Percentiles rank a stretch among this genome's conserved stretches.
phyloP scores from a whole-genome alignment of 148 eudicot species.

The Heliosperma pusillum region DNA sequence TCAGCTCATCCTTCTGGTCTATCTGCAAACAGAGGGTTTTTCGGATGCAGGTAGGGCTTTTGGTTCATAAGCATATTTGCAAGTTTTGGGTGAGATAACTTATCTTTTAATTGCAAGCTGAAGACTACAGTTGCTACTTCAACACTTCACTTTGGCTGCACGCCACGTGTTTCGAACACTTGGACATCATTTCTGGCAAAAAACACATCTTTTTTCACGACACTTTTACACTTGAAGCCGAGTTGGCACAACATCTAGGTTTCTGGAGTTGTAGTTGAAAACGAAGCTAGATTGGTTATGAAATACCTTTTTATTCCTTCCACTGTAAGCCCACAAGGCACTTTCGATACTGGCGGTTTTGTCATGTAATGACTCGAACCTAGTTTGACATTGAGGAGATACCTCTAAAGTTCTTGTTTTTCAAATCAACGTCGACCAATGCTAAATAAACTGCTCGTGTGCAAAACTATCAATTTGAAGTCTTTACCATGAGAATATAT shows the following conservation, averaged over 20 bases:
- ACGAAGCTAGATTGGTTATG: neutral
- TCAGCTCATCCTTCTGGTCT: slow-evolving; percentile 99
- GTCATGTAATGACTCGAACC: neutral
- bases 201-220: neutral
- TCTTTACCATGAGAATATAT: neutral
- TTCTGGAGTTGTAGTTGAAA: neutral
- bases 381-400: neutral
- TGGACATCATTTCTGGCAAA: neutral
- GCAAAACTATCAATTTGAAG: neutral
- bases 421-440: neutral
- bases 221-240: too few species aligned
- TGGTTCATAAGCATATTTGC: neutral
- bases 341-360: neutral
- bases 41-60: slow-evolving; percentile 79
- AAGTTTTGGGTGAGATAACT: neutral
- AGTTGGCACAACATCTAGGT: too few species aligned
- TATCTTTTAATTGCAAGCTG: neutral
- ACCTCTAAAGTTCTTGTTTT: neutral
- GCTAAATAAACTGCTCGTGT: too few species aligned
- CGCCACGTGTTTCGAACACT: neutral
- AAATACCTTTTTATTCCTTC: neutral
- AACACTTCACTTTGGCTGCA: neutral
- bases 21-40: slow-evolving; percentile 96
- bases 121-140: neutral
- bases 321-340: neutral